Evolutionary conservation across 768 basidiomycete genomes (phyloP), one percentile per base, ranked within the genome.

Genomic region (Leccinum longicurvipes): DNA sequence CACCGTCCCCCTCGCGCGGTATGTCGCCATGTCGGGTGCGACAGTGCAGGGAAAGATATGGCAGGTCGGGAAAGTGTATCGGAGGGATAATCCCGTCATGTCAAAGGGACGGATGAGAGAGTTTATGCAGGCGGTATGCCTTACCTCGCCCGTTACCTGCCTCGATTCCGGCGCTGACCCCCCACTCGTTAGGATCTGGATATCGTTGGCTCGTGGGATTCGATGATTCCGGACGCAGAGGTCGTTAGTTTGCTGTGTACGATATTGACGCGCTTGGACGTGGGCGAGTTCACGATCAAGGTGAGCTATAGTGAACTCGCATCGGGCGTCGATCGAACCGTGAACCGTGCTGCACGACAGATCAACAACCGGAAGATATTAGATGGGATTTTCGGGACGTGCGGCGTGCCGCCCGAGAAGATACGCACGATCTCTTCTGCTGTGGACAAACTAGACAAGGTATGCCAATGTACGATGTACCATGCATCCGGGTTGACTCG

Each of bases 61-160:
- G 87, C 97, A 98, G 72, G 86, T 99, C 50, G 95, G 94, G n/a
- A 99, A 98, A 74, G 97, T 99, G 19, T 99, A 98, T 73, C 79
- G 97, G 59, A 77, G 97, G 67, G 97, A 99, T 73, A 93, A 87
- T 60, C 97, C 97, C 0, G 95, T 95, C 54, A 94, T 98, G 88
- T 89, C 87, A 27, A 99, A 99, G 76, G 97, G 97, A 0, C 80
- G 97, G 25, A 97, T 99, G 95, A 83, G 97, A 56, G 97, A 99
- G 76, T 99, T 99, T 67, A 92, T 89, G 66, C 97, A 99, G 73
- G 97, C 96, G 59, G 93, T 94, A 61, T 62, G 84, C 58, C 23
- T 5, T 41, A 5, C 4, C 4, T 44, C 4, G 51, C 2, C 15
- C 44, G 31, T 0, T 6, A 11, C 4, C 10, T 0, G n/a, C n/a